Evolutionary conservation across 1,284 basidiomycete genomes (phyloP), one percentile per base, ranked within the genome.

Genomic region (Mycena citricolor): DNA sequence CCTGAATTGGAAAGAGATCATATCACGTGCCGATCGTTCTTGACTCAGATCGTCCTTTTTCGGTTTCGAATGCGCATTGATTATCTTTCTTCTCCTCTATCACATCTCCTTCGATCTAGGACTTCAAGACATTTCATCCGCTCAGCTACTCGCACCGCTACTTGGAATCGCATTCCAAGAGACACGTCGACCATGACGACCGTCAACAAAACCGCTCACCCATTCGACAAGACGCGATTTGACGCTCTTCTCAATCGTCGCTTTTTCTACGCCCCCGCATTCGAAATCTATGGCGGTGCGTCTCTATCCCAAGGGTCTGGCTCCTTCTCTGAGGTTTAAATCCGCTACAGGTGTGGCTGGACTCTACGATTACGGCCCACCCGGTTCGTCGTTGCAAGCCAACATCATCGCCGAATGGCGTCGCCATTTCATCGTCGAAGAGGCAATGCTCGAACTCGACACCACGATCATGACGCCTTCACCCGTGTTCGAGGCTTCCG

Each of bases 361-460:
- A 51, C 73, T 99, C 31, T 97, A 95, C 69, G 94, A 97, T 66
- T 97, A 94, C 60, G 94, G 94, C 34, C 93, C 93, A 34, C 91
- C 94, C 4, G 95, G 97, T 53, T 95, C 94, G 2, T 81, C 94
- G 3, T 77, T 99, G 23, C 95, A 98, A 63, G 91, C 94, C 56
- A 99, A 99, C 76, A 93, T 99, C 68, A 86, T 98, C 61, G 76
- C 89, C 6, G 90, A 91, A 74, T 99, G 97, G 97, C 80, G 97
- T 49, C 90, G 89, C 64, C 97, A 99, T 71, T 99, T 98, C 65
- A 97, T 99, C 71, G 79, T 99, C 60, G 92, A 98, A 61, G 95
- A 99, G 64, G 85, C 93, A 71, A 99, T 99, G 97, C 85, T 97
- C 57, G 95, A 99, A 70, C 82, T 99, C 54, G 95, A 99, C 64